These are phyloP conservation scores for Hibiscus mutabilis DNA, from an alignment of 345 rosid species.

Conservation along the genomic window DNA sequence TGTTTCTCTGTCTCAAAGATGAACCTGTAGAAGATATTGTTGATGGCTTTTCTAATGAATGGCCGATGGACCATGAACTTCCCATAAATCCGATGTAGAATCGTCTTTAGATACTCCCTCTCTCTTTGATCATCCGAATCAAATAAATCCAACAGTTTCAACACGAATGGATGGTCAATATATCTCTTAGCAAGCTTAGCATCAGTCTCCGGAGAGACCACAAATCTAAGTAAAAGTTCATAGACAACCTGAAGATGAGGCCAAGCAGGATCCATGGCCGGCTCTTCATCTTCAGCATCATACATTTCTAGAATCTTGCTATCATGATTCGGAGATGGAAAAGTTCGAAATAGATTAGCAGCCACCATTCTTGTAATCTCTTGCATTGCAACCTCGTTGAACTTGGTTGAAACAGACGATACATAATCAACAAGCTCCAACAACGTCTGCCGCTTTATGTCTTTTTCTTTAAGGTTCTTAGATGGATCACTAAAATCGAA, in stretches of 20 bases:
- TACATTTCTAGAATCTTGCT: slow-evolving; percentile 36
- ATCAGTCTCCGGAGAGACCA: slow-evolving; percentile 53
- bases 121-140: slow-evolving; percentile 69
- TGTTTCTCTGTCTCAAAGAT: slow-evolving; percentile 65
- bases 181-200: slow-evolving; percentile 61
- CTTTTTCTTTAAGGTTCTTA: slow-evolving; percentile 68
- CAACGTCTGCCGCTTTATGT: slow-evolving; percentile 65
- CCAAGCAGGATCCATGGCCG: slow-evolving; percentile 51
- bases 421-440: slow-evolving; percentile 72
- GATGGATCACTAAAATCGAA: slow-evolving; percentile 62
- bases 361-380: slow-evolving; percentile 46
- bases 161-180: slow-evolving; percentile 54
- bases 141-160: slow-evolving; percentile 53
- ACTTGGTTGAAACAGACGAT: slow-evolving; percentile 36
- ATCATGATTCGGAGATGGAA: slow-evolving; percentile 37
- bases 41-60: slow-evolving; percentile 54
- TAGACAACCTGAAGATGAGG: slow-evolving; percentile 65
- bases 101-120: slow-evolving; percentile 62
- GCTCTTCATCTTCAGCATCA: slow-evolving; percentile 59
- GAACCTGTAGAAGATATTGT: slow-evolving; percentile 65
- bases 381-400: slow-evolving; percentile 52
- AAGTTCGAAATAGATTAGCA: slow-evolving; percentile 47
- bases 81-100: slow-evolving; percentile 53
- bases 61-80: slow-evolving; percentile 74
- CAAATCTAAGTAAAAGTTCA: slow-evolving; percentile 53